Base-by-base conservation (phyloP, 1,139 yeast genomes). In the Pichia sp. region DNA sequence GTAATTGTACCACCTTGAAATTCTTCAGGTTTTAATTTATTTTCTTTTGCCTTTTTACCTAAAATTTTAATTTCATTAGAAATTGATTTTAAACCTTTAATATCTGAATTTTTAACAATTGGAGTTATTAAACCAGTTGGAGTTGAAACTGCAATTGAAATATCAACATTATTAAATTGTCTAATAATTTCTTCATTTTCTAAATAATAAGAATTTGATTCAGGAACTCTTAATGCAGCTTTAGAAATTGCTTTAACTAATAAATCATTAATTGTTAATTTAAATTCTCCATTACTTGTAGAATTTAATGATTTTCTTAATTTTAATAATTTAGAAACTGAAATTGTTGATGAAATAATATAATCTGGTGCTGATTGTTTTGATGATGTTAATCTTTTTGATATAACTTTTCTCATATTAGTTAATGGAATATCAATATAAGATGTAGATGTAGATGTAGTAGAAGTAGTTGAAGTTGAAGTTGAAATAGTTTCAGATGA, bases 1-100 rank as follows among this genome's bases (percentile, higher is more conserved):
- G 97, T 88, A 69, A 92, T 87, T 60, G 98, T 90, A 66, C 99
- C 99, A 63, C 99, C 99, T 77, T 88, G 96, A 81, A 85, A 94
- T 74, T 92, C 98, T 69, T 88, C 95, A 56, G 98, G 98, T 58
- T 73, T 67, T 67, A 92, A 81, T 76, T 90, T 92, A 71, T 89
- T 90, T 54, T 78, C 88, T 72, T 92, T 89, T 56, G 98, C 98
- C 72, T 94, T 88, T 77, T 87, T 86, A 62, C 96, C 98, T 62
- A 92, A 79, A 62, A 85, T 96, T 76, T 92, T 92, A 63, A 88
- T 80, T 68, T 85, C 89, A 56, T 70, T 69, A 42, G 97, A 90
- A 65, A 92, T 92, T 40, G 81, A 63, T 47, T 83, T 78, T 56
- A 92, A 78, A 41, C 98, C 98, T 76, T 85, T 87, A 57, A 83